Conservation (phyloP, 352 stramenopile genomes). For the Pythium oligandrum region DNA sequence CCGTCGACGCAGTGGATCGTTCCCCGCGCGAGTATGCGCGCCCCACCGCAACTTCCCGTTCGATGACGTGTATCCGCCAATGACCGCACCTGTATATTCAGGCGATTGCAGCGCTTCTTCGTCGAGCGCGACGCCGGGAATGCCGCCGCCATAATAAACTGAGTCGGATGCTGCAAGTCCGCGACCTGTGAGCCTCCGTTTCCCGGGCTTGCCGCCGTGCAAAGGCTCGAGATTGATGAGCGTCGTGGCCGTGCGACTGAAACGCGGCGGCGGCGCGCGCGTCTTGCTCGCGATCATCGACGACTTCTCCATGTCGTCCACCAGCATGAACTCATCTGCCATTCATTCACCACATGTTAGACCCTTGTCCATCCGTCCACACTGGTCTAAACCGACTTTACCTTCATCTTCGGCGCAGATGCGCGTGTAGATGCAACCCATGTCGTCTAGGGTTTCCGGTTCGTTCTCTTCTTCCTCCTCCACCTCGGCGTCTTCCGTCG, state of each 20-base stretch:
- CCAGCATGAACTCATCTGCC: background rate
- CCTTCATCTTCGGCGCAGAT: background rate
- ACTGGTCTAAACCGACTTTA: background rate
- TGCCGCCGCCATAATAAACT: conserved; percentile 51
- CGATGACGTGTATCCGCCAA: conserved; percentile 42
- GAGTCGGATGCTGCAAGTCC: background rate
- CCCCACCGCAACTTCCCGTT: conserved; percentile 54
- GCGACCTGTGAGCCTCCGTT: background rate
- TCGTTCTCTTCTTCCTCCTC: background rate
- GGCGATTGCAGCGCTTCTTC: conserved; percentile 43
- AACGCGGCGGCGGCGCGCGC: background rate
- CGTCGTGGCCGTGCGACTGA: background rate
- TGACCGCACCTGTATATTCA: conserved; percentile 55
- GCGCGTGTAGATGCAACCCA: background rate
- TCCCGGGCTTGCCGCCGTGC: background rate
- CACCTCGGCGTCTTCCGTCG: too few species aligned
- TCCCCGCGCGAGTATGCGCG: conserved; percentile 47
- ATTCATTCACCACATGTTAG: background rate
- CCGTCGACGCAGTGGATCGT: conserved; percentile 66
- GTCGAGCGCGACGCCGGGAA: conserved; percentile 64
- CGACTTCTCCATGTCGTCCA: background rate
- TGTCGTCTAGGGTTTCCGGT: background rate
- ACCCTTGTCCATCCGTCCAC: background rate
- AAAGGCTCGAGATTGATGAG: background rate
- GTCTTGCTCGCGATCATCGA: background rate